phyloP scores from a whole-genome alignment of 495 filamentous ascomycete species.

The Parathielavia hyrcaniae region DNA sequence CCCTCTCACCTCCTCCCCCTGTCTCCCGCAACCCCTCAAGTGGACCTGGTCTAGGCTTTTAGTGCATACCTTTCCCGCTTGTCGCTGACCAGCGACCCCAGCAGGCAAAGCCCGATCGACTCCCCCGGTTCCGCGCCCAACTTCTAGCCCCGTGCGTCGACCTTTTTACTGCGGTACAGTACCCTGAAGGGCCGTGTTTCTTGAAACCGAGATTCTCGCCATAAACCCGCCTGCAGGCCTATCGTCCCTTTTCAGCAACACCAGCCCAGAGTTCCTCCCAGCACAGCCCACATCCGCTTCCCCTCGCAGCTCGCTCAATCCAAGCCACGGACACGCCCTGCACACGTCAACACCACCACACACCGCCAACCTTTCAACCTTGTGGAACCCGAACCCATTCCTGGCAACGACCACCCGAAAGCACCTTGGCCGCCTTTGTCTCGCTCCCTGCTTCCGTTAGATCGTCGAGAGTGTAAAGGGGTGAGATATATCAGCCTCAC shows the following conservation, averaged over 20 bases:
- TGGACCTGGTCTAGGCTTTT: slow-evolving; percentile 25
- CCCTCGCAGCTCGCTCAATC: slow-evolving; percentile 6
- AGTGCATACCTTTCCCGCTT: slow-evolving; percentile 16
- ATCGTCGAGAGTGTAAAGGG: slow-evolving; percentile 41
- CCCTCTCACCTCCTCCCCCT: slow-evolving; percentile 16
- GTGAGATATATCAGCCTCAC: slow-evolving; percentile 32
- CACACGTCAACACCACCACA: slow-evolving; percentile 6
- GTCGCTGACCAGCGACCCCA: slow-evolving; percentile 23
- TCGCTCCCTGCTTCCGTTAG: slow-evolving; percentile 35
- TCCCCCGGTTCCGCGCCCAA: slow-evolving; percentile 17
- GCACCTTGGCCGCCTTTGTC: slow-evolving; percentile 28
- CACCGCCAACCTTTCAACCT: slow-evolving; percentile 20
- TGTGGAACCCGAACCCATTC: background rate
- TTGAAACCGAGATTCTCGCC: slow-evolving; percentile 6
- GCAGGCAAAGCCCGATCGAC: slow-evolving; percentile 13
- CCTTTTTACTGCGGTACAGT: background rate
- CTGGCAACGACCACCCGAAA: background rate
- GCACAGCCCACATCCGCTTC: background rate
- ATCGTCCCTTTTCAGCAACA: background rate
- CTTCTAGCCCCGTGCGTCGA: slow-evolving; percentile 12
- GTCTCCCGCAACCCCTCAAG: slow-evolving; percentile 15
- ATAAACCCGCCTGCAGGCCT: background rate
- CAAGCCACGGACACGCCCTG: slow-evolving; percentile 10
- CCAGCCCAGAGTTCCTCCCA: background rate
- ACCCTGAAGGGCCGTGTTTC: background rate